Evolutionary conservation across 1,139 yeast species (phyloP).

Genomic region (Scheffersomyces stambukii): DNA sequence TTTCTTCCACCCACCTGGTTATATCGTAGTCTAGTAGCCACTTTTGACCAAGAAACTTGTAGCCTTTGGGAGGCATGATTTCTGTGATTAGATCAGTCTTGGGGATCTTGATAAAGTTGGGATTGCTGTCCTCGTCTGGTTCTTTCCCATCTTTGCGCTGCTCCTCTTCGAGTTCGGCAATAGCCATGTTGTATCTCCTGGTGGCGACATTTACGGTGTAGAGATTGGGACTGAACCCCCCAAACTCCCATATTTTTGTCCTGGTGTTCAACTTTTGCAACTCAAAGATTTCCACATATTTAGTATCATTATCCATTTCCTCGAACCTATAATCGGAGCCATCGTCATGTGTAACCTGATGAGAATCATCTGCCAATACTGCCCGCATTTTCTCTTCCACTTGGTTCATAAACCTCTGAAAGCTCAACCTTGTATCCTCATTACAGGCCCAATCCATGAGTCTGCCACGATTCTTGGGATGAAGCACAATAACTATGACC

Average conservation of each 20-base stretch:
- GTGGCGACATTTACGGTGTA: constrained; percentile 41
- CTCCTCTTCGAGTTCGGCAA: constrained; percentile 5
- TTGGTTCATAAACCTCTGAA: constrained; percentile 43
- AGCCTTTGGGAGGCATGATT: constrained; percentile 52
- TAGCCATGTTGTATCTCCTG: constrained; percentile 15
- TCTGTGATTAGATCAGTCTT: constrained; percentile 21
- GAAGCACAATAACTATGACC: constrained; percentile 44
- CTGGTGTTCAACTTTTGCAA: constrained; percentile 53
- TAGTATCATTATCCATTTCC: constrained; percentile 9
- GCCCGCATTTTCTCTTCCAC: constrained; percentile 33
- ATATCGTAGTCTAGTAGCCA: constrained; percentile 67
- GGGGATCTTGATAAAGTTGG: constrained; percentile 9
- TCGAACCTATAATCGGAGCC: background rate
- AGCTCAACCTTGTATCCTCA: constrained; percentile 56
- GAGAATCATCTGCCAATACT: constrained; percentile 4
- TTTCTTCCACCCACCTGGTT: constrained; percentile 50
- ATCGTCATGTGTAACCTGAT: too few species aligned
- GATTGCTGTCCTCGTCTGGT: constrained; percentile 4
- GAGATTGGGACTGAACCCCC: constrained; percentile 55
- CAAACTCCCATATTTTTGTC: constrained; percentile 54
- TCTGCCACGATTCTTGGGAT: constrained; percentile 50
- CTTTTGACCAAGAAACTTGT: constrained; percentile 43
- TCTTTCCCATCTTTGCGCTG: constrained; percentile 8
- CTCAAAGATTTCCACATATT: constrained; percentile 61
- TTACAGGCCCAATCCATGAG: constrained; percentile 45